Percentiles rank a stretch among this genome's conserved stretches.
These are phyloP conservation scores for Centrapalus pauciflorus DNA, from an alignment of 129 eudicot species.

Conservation along the genomic window DNA sequence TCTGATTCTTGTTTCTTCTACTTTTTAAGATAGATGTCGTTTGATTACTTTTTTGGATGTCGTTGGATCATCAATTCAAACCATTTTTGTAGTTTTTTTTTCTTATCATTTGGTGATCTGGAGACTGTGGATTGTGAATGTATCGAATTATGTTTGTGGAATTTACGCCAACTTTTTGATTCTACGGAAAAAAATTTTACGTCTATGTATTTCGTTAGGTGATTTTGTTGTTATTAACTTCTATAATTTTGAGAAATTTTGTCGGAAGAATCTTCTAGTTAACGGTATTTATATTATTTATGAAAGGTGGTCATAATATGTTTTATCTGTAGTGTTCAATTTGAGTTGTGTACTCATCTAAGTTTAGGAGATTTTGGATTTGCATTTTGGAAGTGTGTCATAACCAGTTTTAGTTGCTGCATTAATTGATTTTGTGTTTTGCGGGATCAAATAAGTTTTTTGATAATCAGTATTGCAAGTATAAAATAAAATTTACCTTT, in stretches of 20 bases:
- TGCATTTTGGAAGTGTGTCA: too few species aligned
- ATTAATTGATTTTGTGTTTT: too few species aligned
- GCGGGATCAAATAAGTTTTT: too few species aligned
- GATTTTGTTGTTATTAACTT: conserved; percentile 7
- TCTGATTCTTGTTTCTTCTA: neutral
- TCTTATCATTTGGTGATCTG: conserved; percentile 1
- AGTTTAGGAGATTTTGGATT: too few species aligned
- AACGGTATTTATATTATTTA: neutral
- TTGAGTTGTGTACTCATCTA: too few species aligned
- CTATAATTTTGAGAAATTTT: neutral
- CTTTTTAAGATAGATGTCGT: neutral
- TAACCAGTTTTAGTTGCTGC: too few species aligned
- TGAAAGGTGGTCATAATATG: neutral
- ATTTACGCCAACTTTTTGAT: neutral
- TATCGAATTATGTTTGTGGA: neutral
- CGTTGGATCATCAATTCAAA: neutral
- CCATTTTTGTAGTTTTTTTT: conserved; percentile 9
- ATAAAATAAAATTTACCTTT: too few species aligned
- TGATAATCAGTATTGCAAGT: too few species aligned
- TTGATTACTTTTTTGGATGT: neutral
- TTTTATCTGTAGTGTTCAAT: too few species aligned
- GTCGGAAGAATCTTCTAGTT: neutral
- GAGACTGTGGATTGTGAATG: neutral
- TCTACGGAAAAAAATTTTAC: neutral
- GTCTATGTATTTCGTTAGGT: neutral